Evolutionary conservation across 2,329 filamentous ascomycete species (phyloP).

Genomic region (Mycosphaerella sp.): DNA sequence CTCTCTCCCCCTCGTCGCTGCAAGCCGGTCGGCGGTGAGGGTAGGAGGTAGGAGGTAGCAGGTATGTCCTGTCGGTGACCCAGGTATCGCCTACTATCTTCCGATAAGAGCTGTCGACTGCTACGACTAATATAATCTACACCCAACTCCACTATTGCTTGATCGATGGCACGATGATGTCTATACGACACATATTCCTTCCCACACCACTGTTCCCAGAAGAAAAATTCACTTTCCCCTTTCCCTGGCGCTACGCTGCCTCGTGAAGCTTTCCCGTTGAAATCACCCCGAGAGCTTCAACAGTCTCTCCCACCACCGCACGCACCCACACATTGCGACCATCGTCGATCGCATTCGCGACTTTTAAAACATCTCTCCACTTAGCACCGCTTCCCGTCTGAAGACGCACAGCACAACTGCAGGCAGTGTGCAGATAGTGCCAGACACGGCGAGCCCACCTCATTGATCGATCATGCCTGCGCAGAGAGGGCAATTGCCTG

Average conservation of each 20-base stretch:
- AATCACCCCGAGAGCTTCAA: constrained; percentile 16
- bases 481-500: constrained; percentile 33
- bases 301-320: constrained; percentile 6
- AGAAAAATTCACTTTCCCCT: constrained; percentile 1
- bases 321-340: too few relatives aligned
- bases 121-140: neutral
- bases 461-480: constrained; percentile 22
- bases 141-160: constrained; percentile 6
- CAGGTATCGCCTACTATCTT: neutral
- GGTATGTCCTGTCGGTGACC: neutral
- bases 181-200: too few relatives aligned
- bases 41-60: too few relatives aligned
- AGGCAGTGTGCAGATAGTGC: too few relatives aligned
- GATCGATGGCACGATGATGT: neutral
- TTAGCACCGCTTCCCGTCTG: too few relatives aligned
- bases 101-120: neutral
- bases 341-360: too few relatives aligned
- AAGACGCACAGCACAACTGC: too few relatives aligned
- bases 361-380: too few relatives aligned
- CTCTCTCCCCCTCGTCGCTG: too few relatives aligned
- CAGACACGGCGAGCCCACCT: neutral
- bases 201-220: too few relatives aligned
- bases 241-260: neutral
- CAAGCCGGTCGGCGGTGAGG: too few relatives aligned
- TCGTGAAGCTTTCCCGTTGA: neutral